Percentiles rank a stretch among this genome's conserved stretches.
These are phyloP conservation scores for Apophysomyces variabilis DNA, from an alignment of 371 early-diverging fungal species.

Conservation along the genomic window DNA sequence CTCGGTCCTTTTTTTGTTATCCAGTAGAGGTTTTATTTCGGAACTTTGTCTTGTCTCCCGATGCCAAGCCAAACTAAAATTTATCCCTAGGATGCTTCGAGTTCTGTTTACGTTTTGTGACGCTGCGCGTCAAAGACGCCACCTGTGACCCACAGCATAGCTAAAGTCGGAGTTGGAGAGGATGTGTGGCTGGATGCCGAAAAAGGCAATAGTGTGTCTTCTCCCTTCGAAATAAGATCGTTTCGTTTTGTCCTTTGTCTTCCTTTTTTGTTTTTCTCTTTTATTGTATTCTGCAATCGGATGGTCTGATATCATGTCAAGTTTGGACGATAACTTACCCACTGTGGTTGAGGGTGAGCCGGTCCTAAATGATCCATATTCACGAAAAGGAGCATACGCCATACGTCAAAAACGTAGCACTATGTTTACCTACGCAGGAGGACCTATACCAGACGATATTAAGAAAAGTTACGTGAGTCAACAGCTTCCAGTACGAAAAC, in stretches of 20 bases:
- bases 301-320: constrained; percentile 8
- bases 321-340: constrained; percentile 1
- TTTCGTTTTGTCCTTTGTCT: constrained; percentile 1
- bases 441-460: constrained; percentile 41
- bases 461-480: constrained; percentile 47
- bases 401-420: constrained; percentile 9
- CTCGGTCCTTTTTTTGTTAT: too few species aligned
- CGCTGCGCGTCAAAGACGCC: too few species aligned
- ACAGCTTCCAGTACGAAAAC: constrained; percentile 47
- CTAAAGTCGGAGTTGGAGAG: too few species aligned
- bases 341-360: constrained; percentile 9
- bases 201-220: constrained; percentile 1
- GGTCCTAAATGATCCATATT: constrained; percentile 10
- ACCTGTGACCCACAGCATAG: too few species aligned
- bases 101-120: too few species aligned
- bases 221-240: constrained; percentile 7
- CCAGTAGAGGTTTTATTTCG: too few species aligned
- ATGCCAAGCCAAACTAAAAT: too few species aligned
- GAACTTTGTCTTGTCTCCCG: too few species aligned
- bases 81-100: too few species aligned
- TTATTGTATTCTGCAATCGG: background rate
- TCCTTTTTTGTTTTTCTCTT: background rate
- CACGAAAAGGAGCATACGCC: constrained; percentile 24
- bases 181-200: background rate
- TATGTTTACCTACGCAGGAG: constrained; percentile 16